Evolutionary conservation across 1,284 basidiomycete genomes (phyloP).

Genomic region (Heterobasidion occidentale): DNA sequence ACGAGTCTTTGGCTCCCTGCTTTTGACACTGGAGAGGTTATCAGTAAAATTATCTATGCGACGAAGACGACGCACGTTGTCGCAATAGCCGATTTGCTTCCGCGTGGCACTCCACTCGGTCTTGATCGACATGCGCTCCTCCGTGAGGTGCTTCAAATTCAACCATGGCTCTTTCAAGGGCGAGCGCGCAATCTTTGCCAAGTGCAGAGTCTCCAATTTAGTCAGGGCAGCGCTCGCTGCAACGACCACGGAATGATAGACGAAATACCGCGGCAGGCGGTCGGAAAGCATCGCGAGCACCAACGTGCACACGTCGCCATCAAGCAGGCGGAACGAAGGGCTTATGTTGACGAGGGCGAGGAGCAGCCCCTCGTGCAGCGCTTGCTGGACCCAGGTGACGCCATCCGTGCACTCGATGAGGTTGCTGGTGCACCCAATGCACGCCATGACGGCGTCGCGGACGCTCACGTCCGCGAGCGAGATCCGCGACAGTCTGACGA

Average conservation of each 20-base stretch:
- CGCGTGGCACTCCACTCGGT: constrained; percentile 18
- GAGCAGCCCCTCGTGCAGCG: constrained; percentile 26
- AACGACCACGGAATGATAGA: constrained; percentile 27
- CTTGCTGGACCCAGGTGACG: constrained; percentile 27
- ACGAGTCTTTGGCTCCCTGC: constrained; percentile 23
- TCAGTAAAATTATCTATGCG: neutral
- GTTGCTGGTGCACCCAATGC: constrained; percentile 25
- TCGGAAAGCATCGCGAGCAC: constrained; percentile 19
- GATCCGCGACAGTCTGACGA: constrained; percentile 18
- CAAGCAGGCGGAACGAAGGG: constrained; percentile 18
- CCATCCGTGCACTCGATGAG: constrained; percentile 30
- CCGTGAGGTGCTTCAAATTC: constrained; percentile 19
- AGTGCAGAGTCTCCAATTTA: constrained; percentile 14
- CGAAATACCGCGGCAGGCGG: constrained; percentile 26
- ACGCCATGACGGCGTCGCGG: constrained; percentile 21
- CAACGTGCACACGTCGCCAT: constrained; percentile 23
- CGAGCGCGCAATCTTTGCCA: constrained; percentile 13
- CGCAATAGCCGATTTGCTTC: constrained; percentile 23
- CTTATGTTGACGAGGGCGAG: constrained; percentile 22
- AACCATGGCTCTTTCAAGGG: constrained; percentile 18
- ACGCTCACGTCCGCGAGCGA: constrained; percentile 13
- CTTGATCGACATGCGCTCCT: constrained; percentile 18
- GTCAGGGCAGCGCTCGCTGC: constrained; percentile 15
- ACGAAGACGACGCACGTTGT: constrained; percentile 22
- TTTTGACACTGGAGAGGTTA: constrained; percentile 25